Conservation (phyloP, 2,329 filamentous ascomycete species). For the Cytospora paraplurivora region DNA sequence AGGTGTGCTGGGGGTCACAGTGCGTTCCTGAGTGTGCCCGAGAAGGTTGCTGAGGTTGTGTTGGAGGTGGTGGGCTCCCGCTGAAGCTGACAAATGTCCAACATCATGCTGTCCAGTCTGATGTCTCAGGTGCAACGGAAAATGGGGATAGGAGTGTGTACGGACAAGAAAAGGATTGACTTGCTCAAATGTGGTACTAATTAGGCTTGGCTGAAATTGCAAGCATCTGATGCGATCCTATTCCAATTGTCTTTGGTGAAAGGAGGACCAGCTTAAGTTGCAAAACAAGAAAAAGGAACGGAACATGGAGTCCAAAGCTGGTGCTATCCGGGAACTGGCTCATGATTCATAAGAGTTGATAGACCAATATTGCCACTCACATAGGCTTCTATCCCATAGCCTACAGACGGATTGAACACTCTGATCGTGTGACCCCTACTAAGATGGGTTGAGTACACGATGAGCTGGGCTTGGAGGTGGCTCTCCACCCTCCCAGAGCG, state of each 20-base stretch:
- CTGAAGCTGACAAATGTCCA: neutral
- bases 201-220: no score
- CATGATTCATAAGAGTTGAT: neutral
- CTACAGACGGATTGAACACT: neutral
- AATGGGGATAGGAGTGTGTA: no score
- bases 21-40: constrained; percentile 18
- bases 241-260: no score
- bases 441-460: neutral
- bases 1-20: constrained; percentile 14
- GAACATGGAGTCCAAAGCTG: no score
- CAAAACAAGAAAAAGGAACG: no score
- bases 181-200: no score
- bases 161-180: no score
- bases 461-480: constrained; percentile 50
- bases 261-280: no score
- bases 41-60: constrained; percentile 8
- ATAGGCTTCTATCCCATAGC: neutral
- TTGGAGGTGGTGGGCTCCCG: constrained; percentile 7
- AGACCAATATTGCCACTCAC: neutral
- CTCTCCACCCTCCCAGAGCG: constrained; percentile 51
- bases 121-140: no score
- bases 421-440: neutral
- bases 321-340: no score
- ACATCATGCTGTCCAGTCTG: no score
- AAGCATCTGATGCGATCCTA: no score